Conservation (phyloP, 2,329 filamentous ascomycete species). For the Pseudogymnoascus sp. region DNA sequence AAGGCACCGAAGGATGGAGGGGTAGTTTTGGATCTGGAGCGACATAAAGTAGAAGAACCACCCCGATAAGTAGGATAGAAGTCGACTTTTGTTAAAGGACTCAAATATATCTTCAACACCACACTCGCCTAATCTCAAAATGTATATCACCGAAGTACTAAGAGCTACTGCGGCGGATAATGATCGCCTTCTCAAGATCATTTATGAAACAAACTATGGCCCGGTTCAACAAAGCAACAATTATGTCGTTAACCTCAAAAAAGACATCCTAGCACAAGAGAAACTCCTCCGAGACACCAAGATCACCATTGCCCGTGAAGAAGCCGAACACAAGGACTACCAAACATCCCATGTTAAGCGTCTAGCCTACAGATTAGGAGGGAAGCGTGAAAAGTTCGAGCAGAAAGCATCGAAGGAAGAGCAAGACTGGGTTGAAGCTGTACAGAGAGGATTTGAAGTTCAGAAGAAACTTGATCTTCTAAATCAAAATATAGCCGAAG, state of each 20-base stretch:
- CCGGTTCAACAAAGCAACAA: conserved; percentile 37
- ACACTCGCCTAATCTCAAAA: background rate
- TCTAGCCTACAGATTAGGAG: conserved; percentile 43
- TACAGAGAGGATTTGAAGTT: conserved; percentile 40
- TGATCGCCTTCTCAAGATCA: conserved; percentile 36
- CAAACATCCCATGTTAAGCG: conserved; percentile 45
- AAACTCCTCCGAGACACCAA: conserved; percentile 35
- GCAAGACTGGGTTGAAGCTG: conserved; percentile 45
- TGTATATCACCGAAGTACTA: conserved; percentile 28
- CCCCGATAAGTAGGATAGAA: background rate
- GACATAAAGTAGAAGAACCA: background rate
- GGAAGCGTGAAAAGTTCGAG: conserved; percentile 41
- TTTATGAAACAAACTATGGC: conserved; percentile 44
- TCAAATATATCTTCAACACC: background rate
- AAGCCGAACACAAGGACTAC: conserved; percentile 45
- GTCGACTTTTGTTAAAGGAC: background rate
- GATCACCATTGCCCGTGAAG: conserved; percentile 37
- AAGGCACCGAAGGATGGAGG: background rate
- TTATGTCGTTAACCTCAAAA: conserved; percentile 39
- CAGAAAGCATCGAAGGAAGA: conserved; percentile 46
- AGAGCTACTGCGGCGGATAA: conserved; percentile 35
- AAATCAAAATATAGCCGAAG: conserved; percentile 33
- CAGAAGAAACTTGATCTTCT: conserved; percentile 37
- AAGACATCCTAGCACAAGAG: conserved; percentile 32
- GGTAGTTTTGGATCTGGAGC: background rate